Percentiles rank a stretch among this genome's conserved stretches.
phyloP scores from a whole-genome alignment of 805 yeast species.

The Teunomyces funiuensis region DNA sequence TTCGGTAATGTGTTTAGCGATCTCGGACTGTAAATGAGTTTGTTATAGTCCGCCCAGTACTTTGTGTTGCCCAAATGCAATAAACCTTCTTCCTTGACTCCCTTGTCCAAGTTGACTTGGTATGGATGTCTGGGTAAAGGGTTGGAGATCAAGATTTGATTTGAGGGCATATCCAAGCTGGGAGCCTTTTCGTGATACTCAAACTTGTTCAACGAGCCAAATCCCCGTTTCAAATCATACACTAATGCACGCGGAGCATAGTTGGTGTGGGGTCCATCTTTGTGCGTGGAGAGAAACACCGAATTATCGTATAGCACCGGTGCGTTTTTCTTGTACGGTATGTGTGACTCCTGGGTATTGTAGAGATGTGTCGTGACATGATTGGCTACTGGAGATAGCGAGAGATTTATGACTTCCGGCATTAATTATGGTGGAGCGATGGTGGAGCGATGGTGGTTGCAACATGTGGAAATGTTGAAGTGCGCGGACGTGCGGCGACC shows the following conservation, averaged over 20 bases:
- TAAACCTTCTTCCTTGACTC: slow-evolving; percentile 22
- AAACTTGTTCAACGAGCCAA: slow-evolving; percentile 61
- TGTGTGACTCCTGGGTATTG: slow-evolving; percentile 72
- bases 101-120: slow-evolving; percentile 61
- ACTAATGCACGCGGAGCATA: slow-evolving; percentile 78
- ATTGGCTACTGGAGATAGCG: slow-evolving; percentile 71
- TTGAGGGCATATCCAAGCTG: slow-evolving; percentile 1
- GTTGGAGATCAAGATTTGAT: slow-evolving; percentile 6
- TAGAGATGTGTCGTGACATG: slow-evolving; percentile 79
- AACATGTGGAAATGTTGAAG: not conserved
- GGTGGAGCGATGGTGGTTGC: not conserved
- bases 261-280: slow-evolving; percentile 28
- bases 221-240: slow-evolving; percentile 81
- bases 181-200: slow-evolving; percentile 41
- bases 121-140: slow-evolving; percentile 52
- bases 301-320: slow-evolving; percentile 49
- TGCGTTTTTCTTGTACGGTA: slow-evolving; percentile 48
- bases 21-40: slow-evolving; percentile 63
- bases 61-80: slow-evolving; percentile 44
- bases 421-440: not conserved
- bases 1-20: slow-evolving; percentile 52
- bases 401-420: slow-evolving; percentile 69
- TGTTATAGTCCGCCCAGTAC: slow-evolving; percentile 82
- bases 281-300: slow-evolving; percentile 30
- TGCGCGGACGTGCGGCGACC: not conserved